Percentiles rank a stretch among this genome's conserved stretches.
These are phyloP conservation scores for Talaromyces piceae DNA, from an alignment of 2,329 filamentous ascomycete species.

Conservation along the genomic window DNA sequence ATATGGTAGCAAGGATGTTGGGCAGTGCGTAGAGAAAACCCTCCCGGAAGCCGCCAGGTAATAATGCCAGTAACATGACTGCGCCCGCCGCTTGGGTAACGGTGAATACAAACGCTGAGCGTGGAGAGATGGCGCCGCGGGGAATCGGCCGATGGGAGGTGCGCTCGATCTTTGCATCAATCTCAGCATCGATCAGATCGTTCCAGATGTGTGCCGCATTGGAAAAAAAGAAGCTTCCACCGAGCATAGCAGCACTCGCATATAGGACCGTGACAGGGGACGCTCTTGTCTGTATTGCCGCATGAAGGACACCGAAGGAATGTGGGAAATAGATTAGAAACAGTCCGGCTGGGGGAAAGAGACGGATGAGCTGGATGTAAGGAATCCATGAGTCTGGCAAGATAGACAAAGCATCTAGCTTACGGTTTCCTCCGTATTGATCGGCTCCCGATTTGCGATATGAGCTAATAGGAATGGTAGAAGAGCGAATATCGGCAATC, in stretches of 20 bases:
- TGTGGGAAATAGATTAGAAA: conserved; percentile 85
- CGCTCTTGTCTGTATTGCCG: conserved; percentile 45
- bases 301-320: conserved; percentile 66
- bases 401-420: not conserved
- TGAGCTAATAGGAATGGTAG: no score
- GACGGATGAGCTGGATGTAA: conserved; percentile 43
- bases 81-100: conserved; percentile 49
- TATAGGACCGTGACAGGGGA: conserved; percentile 49
- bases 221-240: conserved; percentile 73
- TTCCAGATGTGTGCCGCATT: conserved; percentile 85
- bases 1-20: conserved; percentile 5
- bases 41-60: not conserved
- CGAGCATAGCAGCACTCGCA: conserved; percentile 4
- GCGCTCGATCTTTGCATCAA: conserved; percentile 70
- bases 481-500: no score
- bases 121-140: conserved; percentile 65
- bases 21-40: conserved; percentile 1
- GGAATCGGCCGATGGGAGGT: conserved; percentile 75
- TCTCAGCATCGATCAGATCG: conserved; percentile 81
- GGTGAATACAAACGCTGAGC: conserved; percentile 65
- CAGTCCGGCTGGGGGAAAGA: conserved; percentile 74
- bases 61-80: conserved; percentile 32
- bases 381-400: conserved; percentile 7
- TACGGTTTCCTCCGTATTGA: not conserved
- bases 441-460: no score